Conservation (phyloP, 2,329 filamentous ascomycete species). For the Xylariales sp. region DNA sequence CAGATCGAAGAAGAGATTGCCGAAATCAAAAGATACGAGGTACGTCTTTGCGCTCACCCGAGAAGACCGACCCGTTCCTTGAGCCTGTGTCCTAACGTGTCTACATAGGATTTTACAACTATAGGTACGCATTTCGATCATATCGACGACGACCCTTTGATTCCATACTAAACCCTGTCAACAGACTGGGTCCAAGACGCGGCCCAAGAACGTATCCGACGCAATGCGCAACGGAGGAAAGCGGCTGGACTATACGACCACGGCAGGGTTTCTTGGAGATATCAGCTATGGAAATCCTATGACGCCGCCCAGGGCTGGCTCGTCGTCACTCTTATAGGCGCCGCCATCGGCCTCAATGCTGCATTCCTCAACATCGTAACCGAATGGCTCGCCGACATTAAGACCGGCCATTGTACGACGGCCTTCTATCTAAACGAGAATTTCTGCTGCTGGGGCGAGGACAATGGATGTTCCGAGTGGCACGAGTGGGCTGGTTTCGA, state of each 20-base stretch:
- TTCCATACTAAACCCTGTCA: slow-evolving; percentile 50
- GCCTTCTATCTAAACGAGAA: slow-evolving; percentile 97
- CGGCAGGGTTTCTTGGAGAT: slow-evolving; percentile 79
- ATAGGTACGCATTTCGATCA: slow-evolving; percentile 68
- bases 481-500: slow-evolving; percentile 84
- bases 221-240: slow-evolving; percentile 79
- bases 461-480: slow-evolving; percentile 90
- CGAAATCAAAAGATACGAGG: slow-evolving; percentile 97
- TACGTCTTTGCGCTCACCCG: slow-evolving; percentile 49
- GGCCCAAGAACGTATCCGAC: slow-evolving; percentile 85
- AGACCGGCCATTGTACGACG: slow-evolving; percentile 93
- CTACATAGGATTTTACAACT: slow-evolving; percentile 85
- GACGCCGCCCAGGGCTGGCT: slow-evolving; percentile 98
- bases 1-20: slow-evolving; percentile 94
- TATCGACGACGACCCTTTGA: slow-evolving; percentile 14
- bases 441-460: slow-evolving; percentile 98
- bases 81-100: not conserved
- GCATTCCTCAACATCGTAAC: slow-evolving; percentile 94
- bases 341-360: slow-evolving; percentile 92
- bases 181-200: slow-evolving; percentile 98
- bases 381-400: slow-evolving; percentile 96
- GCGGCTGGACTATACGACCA: slow-evolving; percentile 78
- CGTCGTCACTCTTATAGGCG: slow-evolving; percentile 91
- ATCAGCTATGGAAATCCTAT: slow-evolving; percentile 85
- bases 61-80: not conserved